Evolutionary conservation across 495 filamentous ascomycete species (phyloP).

Genomic region (Podospora anserina): DNA sequence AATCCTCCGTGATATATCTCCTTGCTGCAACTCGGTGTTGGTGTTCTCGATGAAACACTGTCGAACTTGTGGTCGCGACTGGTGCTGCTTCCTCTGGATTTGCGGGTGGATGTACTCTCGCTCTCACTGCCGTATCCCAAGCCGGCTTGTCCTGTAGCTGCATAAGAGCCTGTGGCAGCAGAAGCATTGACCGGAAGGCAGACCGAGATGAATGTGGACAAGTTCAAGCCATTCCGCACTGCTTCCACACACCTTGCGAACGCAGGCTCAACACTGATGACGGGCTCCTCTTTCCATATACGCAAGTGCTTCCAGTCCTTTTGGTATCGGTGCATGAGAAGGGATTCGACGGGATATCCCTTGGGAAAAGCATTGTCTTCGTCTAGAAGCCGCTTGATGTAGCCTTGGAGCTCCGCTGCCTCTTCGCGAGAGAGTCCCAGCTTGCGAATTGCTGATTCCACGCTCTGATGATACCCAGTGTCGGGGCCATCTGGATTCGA

Average conservation of each 20-base stretch:
- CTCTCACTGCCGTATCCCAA: background rate
- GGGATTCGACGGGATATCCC: conserved; percentile 5
- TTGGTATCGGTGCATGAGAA: conserved; percentile 8
- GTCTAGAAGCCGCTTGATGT: conserved; percentile 22
- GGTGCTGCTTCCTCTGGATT: background rate
- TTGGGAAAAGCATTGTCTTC: conserved; percentile 4
- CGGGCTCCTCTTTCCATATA: background rate
- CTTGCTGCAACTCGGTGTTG: too few species aligned
- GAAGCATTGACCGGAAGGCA: background rate
- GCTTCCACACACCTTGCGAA: conserved; percentile 13
- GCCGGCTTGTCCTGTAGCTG: background rate
- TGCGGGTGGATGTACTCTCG: background rate
- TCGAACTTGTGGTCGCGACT: too few species aligned
- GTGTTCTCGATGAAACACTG: too few species aligned
- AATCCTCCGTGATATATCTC: too few species aligned
- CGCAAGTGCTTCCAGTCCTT: conserved; percentile 2
- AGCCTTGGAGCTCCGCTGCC: conserved; percentile 21
- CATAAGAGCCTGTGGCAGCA: background rate
- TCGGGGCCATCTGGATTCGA: background rate
- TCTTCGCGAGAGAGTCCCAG: conserved; percentile 19
- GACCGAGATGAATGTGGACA: background rate
- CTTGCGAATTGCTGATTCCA: conserved; percentile 4
- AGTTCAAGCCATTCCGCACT: background rate
- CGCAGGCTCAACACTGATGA: background rate
- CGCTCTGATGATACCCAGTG: background rate